A percentile compares a stretch with the other conserved stretches of the same genome.
Conservation (phyloP, 257 asterid genomes). For the Solanum ossicruentum region DNA sequence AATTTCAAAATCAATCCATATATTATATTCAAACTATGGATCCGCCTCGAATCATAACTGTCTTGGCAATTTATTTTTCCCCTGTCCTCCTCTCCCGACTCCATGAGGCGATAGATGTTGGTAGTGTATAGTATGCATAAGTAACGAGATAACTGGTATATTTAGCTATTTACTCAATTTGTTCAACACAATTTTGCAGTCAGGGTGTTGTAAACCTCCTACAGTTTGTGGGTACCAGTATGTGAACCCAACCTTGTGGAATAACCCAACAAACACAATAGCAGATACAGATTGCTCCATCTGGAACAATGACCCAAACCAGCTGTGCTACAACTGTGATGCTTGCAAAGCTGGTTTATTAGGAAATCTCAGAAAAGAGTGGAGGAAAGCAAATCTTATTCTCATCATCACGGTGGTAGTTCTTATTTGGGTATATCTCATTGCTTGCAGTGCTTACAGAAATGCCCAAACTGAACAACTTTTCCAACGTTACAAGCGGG, state of each 20-base stretch:
- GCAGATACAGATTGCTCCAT: constrained; percentile 44
- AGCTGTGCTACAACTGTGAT: constrained; percentile 62
- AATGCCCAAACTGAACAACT: constrained; percentile 73
- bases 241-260: constrained; percentile 51
- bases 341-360: constrained; percentile 82
- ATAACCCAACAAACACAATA: constrained; percentile 35
- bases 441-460: constrained; percentile 75
- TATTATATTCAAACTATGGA: not conserved
- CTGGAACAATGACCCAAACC: constrained; percentile 71
- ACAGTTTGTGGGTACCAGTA: constrained; percentile 58
- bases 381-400: constrained; percentile 69
- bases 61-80: not conserved
- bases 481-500: constrained; percentile 45
- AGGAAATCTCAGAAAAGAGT: constrained; percentile 61
- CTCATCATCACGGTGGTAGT: constrained; percentile 63
- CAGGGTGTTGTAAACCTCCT: constrained; percentile 94
- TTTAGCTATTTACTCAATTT: not conserved
- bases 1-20: not conserved
- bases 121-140: not conserved
- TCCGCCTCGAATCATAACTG: not conserved
- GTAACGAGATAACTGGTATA: not conserved
- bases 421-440: constrained; percentile 51
- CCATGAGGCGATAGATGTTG: not conserved
- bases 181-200: constrained; percentile 16
- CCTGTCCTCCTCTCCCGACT: not conserved